These are phyloP conservation scores for Phytophthora vignae DNA, from an alignment of 352 stramenopile species.

Conservation along the genomic window DNA sequence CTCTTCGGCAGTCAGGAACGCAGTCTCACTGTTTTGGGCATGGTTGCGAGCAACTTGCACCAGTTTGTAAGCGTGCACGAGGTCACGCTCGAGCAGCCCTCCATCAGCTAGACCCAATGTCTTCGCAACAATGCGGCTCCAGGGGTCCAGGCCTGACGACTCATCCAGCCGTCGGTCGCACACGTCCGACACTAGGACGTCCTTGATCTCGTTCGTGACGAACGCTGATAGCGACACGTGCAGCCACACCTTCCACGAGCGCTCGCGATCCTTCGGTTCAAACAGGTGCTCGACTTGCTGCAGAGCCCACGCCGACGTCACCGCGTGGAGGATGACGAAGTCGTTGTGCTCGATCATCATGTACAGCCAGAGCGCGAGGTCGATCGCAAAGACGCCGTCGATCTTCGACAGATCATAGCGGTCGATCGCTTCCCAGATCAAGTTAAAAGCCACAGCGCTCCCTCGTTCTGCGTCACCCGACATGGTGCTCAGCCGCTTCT, in stretches of 20 bases:
- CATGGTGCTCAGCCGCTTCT: slow-evolving; percentile 40
- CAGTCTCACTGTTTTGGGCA: slow-evolving; percentile 22
- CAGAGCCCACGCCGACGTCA: slow-evolving; percentile 49
- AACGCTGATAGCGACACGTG: slow-evolving; percentile 46
- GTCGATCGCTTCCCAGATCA: slow-evolving; percentile 40
- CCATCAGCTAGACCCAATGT: slow-evolving; percentile 50
- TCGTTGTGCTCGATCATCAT: slow-evolving; percentile 49
- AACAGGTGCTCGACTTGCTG: slow-evolving; percentile 48
- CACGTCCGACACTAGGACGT: slow-evolving; percentile 33
- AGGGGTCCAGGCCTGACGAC: slow-evolving; percentile 38
- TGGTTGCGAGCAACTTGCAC: slow-evolving; percentile 59
- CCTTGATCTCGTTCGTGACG: slow-evolving; percentile 35
- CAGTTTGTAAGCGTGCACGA: slow-evolving; percentile 66
- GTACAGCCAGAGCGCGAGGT: slow-evolving; percentile 50
- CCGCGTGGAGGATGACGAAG: slow-evolving; percentile 48
- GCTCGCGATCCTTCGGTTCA: slow-evolving; percentile 28
- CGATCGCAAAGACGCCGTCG: slow-evolving; percentile 40
- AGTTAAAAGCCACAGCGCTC: slow-evolving; percentile 32
- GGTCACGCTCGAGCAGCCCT: slow-evolving; percentile 34
- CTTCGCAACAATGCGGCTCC: slow-evolving; percentile 50
- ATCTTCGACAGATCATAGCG: slow-evolving; percentile 44
- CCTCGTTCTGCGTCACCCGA: slow-evolving; percentile 37
- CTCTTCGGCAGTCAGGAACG: slow-evolving; percentile 51
- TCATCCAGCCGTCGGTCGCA: slow-evolving; percentile 32
- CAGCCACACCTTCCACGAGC: slow-evolving; percentile 46